Conservation (phyloP, 345 rosid species). For the Boechera retrofracta region DNA sequence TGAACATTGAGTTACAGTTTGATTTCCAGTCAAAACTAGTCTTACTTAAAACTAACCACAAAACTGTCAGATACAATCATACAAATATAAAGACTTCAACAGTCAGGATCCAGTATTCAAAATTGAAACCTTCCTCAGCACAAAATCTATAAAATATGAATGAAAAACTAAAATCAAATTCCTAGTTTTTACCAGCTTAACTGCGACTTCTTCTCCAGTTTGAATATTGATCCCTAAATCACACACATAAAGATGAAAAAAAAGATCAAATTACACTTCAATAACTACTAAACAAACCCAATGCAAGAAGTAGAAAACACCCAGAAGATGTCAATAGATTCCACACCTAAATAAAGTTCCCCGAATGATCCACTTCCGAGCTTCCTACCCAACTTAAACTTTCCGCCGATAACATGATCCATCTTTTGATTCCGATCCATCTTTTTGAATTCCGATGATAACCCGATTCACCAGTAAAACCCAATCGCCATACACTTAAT, state of each 20-base stretch:
- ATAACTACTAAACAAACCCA: not conserved
- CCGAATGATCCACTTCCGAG: constrained; percentile 94
- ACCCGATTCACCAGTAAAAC: constrained; percentile 40
- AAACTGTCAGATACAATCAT: not conserved
- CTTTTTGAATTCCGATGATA: constrained; percentile 12
- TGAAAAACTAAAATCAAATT: not conserved
- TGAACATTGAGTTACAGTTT: not conserved
- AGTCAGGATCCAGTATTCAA: constrained; percentile 20
- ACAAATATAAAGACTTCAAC: constrained; percentile 5
- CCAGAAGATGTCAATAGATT: constrained; percentile 2
- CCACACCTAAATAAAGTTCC: constrained; percentile 76
- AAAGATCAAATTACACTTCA: constrained; percentile 7
- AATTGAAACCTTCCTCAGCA: constrained; percentile 17
- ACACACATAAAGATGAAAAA: not conserved
- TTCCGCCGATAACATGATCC: constrained; percentile 73
- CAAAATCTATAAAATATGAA: not conserved
- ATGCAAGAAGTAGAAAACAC: constrained; percentile 12
- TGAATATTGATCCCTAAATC: constrained; percentile 71
- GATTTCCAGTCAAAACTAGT: constrained; percentile 5
- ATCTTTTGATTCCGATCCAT: constrained; percentile 50
- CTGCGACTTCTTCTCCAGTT: constrained; percentile 91
- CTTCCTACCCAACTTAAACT: constrained; percentile 89
- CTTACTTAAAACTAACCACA: not conserved
- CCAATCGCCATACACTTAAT: constrained; percentile 32
- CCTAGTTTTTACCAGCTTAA: constrained; percentile 68